Percentiles rank a stretch among this genome's conserved stretches.
Conservation (phyloP, 176 grass and related monocot genomes). For the Carex myosuroides region DNA sequence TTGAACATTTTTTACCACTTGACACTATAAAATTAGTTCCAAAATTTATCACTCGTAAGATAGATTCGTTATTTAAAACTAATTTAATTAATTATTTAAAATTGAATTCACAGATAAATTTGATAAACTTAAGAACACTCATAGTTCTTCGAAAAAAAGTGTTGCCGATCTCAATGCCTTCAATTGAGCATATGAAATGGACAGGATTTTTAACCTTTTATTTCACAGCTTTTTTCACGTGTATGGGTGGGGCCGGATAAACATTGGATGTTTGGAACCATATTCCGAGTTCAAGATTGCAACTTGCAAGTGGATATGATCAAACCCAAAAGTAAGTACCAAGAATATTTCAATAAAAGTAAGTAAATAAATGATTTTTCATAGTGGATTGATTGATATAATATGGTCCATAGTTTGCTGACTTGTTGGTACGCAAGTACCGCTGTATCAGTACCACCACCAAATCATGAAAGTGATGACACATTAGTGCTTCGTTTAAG, state of each 20-base stretch:
- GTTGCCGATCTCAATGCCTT: no score
- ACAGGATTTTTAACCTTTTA: not conserved
- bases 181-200: not conserved
- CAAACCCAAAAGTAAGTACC: not conserved
- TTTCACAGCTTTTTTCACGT: constrained; percentile 8
- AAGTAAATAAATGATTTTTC: not conserved
- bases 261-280: constrained; percentile 1
- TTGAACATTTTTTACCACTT: no score
- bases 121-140: no score
- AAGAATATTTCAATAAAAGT: not conserved
- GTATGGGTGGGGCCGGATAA: not conserved
- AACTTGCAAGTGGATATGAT: constrained; percentile 8
- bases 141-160: no score
- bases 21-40: no score
- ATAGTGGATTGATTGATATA: not conserved
- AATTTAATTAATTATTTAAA: no score
- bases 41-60: no score
- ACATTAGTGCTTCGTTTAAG: no score
- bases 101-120: no score
- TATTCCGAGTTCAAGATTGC: constrained; percentile 2
- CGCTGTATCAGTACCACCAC: not conserved
- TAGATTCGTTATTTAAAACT: no score
- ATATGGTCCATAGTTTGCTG: not conserved
- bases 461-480: not conserved
- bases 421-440: not conserved